phyloP scores from a whole-genome alignment of 768 basidiomycete species.

The Boletales sp. region DNA sequence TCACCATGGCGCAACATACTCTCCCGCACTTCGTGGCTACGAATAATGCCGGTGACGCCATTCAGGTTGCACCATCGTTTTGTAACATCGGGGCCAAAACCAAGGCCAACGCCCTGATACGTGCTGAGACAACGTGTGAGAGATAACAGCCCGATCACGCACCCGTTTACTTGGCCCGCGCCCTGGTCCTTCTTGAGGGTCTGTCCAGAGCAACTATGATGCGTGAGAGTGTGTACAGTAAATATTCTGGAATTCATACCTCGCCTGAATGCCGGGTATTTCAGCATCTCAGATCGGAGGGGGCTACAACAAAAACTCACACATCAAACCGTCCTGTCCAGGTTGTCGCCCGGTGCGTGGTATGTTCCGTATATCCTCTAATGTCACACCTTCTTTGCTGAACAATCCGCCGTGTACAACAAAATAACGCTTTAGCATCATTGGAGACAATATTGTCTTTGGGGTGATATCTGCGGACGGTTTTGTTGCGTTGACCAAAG shows the following conservation, averaged over 20 bases:
- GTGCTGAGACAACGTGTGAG: conserved; percentile 11
- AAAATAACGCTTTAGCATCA: conserved; percentile 86
- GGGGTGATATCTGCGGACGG: conserved; percentile 38
- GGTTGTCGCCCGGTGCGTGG: conserved; percentile 87
- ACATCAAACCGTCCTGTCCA: conserved; percentile 94
- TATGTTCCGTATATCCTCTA: conserved; percentile 89
- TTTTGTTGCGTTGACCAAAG: conserved; percentile 74
- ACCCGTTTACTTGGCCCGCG: conserved; percentile 96
- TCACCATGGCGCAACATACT: conserved; percentile 38
- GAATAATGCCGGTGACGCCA: conserved; percentile 82
- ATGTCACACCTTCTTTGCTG: conserved; percentile 90
- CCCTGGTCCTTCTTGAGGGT: conserved; percentile 85
- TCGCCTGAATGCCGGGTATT: conserved; percentile 44
- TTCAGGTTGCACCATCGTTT: conserved; percentile 85
- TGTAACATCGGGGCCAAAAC: conserved; percentile 95
- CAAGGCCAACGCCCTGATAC: conserved; percentile 84
- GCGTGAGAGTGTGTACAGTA: conserved; percentile 3
- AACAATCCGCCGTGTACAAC: conserved; percentile 96
- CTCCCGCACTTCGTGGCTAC: conserved; percentile 96
- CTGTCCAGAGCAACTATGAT: conserved; percentile 85
- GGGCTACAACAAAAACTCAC: conserved; percentile 40
- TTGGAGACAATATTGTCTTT: conserved; percentile 71
- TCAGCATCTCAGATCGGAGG: conserved; percentile 8
- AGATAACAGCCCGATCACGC: conserved; percentile 26
- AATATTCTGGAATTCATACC: conserved; percentile 36